Evolutionary conservation across 805 yeast species (phyloP).

Genomic region (Tanozyma kutaoensis): DNA sequence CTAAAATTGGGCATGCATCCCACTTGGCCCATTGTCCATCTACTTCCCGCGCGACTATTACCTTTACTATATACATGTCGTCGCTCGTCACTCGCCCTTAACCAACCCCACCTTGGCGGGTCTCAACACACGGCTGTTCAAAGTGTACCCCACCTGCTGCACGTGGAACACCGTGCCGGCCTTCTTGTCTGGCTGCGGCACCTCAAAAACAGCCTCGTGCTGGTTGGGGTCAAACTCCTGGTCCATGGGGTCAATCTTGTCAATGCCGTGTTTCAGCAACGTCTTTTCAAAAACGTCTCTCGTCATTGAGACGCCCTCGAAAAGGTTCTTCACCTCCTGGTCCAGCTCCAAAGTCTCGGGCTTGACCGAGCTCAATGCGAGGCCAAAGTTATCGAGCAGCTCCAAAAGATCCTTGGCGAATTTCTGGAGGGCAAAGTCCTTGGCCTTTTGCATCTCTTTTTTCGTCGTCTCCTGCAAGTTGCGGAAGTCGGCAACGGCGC

Average conservation of each 20-base stretch:
- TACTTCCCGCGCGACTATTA: too few species aligned
- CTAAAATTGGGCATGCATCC: too few species aligned
- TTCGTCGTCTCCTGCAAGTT: constrained; percentile 84
- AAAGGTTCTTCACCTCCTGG: constrained; percentile 56
- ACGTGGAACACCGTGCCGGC: constrained; percentile 90
- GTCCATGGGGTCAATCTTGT: constrained; percentile 71
- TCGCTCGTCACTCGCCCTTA: constrained; percentile 29
- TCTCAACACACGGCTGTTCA: constrained; percentile 79
- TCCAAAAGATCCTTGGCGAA: constrained; percentile 85
- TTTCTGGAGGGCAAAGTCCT: constrained; percentile 82
- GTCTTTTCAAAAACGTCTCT: constrained; percentile 79
- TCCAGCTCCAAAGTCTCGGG: constrained; percentile 43
- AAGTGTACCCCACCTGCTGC: constrained; percentile 79
- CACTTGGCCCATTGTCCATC: too few species aligned
- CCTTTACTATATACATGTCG: too few species aligned
- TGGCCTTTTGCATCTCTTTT: constrained; percentile 75
- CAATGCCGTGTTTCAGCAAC: constrained; percentile 64
- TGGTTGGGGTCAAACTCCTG: constrained; percentile 80
- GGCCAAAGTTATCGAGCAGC: constrained; percentile 80
- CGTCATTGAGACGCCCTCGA: constrained; percentile 87
- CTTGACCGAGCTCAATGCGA: constrained; percentile 65
- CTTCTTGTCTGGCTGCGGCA: constrained; percentile 76
- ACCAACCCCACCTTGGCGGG: constrained; percentile 96
- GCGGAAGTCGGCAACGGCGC: constrained; percentile 86
- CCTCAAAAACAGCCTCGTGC: constrained; percentile 88